These are phyloP conservation scores for Dalbergia cultrata DNA, from an alignment of 306 rosid genomes.

Conservation along the genomic window DNA sequence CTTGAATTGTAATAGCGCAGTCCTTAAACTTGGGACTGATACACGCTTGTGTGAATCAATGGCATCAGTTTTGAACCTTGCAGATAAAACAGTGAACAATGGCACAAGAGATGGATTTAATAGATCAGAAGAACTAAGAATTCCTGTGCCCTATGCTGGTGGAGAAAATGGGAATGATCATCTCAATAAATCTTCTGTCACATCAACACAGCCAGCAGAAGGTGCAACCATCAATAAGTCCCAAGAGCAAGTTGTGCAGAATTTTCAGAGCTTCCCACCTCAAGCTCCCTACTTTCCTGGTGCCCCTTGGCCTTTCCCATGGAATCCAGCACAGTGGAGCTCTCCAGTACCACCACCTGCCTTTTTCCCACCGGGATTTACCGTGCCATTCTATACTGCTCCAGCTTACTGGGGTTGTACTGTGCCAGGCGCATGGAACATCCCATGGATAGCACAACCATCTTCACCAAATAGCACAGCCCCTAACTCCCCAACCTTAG, in stretches of 20 bases:
- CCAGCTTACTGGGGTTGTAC: constrained; percentile 75
- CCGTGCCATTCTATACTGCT: constrained; percentile 68
- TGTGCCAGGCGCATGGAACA: constrained; percentile 61
- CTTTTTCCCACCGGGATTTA: constrained; percentile 62
- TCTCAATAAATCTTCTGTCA: constrained; percentile 64
- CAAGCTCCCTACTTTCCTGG: constrained; percentile 67
- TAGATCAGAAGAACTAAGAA: constrained; percentile 53
- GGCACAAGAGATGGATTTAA: constrained; percentile 52
- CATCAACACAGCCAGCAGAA: constrained; percentile 61
- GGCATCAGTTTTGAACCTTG: constrained; percentile 57
- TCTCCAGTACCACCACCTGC: constrained; percentile 60
- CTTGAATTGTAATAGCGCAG: constrained; percentile 57
- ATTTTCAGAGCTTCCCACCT: constrained; percentile 54
- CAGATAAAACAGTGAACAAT: constrained; percentile 43
- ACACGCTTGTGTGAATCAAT: constrained; percentile 68
- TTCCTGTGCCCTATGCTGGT: constrained; percentile 39
- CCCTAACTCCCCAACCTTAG: constrained; percentile 61
- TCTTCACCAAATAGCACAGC: constrained; percentile 46
- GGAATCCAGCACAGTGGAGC: constrained; percentile 70
- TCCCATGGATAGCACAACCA: constrained; percentile 54
- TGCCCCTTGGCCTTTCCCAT: constrained; percentile 64
- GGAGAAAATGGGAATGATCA: constrained; percentile 61
- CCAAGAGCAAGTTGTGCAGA: constrained; percentile 51
- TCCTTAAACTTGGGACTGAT: constrained; percentile 69
- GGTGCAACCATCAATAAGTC: constrained; percentile 44